A percentile compares a stretch with the other conserved stretches of the same genome.
These are phyloP conservation scores for Taxawa tesnikishii DNA, from an alignment of 2,329 filamentous ascomycete species.

Conservation along the genomic window DNA sequence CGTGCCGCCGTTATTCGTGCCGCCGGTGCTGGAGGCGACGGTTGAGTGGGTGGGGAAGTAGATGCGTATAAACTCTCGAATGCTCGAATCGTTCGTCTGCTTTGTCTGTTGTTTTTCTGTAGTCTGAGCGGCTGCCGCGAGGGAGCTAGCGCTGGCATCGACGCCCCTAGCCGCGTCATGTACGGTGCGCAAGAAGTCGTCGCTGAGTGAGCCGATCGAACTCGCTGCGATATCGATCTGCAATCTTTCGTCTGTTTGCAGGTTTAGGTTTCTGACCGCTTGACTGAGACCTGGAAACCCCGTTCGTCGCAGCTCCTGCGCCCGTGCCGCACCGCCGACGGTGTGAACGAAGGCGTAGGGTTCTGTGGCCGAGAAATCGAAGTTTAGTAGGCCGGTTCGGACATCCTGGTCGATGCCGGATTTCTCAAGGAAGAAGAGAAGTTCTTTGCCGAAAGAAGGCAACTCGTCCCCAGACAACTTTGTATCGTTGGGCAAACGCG, in stretches of 20 bases:
- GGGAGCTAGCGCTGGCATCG: conserved; percentile 9
- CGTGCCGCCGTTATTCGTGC: conserved; percentile 51
- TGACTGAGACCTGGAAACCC: conserved; percentile 65
- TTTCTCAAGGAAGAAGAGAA: conserved; percentile 57
- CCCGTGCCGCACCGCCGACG: conserved; percentile 35
- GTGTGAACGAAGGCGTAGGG: conserved; percentile 73
- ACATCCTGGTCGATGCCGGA: conserved; percentile 54
- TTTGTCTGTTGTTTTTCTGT: conserved; percentile 11
- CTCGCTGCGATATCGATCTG: conserved; percentile 68
- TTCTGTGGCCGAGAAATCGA: conserved; percentile 67
- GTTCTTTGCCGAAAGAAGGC: conserved; percentile 51
- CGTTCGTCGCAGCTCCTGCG: conserved; percentile 33
- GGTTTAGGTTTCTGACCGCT: conserved; percentile 51
- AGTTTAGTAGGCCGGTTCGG: conserved; percentile 56
- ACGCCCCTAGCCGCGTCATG: conserved; percentile 46
- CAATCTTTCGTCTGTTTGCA: conserved; percentile 42
- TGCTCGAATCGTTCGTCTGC: conserved; percentile 15
- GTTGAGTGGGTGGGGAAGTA: conserved; percentile 73
- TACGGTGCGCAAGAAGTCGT: conserved; percentile 49
- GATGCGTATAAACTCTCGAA: conserved; percentile 50
- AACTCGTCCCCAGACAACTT: no score
- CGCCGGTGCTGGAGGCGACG: conserved; percentile 21
- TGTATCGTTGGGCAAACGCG: conserved; percentile 43
- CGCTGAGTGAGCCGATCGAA: conserved; percentile 66
- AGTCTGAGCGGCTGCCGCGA: conserved; percentile 8